These are phyloP conservation scores for Exophiala sp. DNA, from an alignment of 2,329 filamentous ascomycete species.

Conservation along the genomic window DNA sequence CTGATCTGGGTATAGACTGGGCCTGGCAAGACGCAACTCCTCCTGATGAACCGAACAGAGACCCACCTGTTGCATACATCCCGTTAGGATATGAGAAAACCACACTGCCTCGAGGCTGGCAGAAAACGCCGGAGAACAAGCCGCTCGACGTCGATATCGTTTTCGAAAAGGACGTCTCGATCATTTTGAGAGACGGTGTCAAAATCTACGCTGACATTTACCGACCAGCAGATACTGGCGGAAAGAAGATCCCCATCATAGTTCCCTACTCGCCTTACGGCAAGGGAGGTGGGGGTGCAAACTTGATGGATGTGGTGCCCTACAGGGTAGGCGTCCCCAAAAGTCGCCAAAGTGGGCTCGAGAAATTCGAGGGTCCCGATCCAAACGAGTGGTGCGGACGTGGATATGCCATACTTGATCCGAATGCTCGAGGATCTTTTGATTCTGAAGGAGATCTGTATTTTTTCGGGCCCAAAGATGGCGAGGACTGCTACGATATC, in stretches of 20 bases:
- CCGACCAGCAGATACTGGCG: neutral
- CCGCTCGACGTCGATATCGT: conserved; percentile 6
- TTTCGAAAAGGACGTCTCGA: conserved; percentile 26
- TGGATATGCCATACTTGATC: conserved; percentile 33
- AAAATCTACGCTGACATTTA: conserved; percentile 12
- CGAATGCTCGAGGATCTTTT: conserved; percentile 31
- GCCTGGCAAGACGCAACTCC: conserved; percentile 12
- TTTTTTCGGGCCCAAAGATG: conserved; percentile 43
- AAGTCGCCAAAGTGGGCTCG: conserved; percentile 23
- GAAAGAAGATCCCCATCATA: conserved; percentile 52
- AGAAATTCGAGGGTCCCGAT: conserved; percentile 31
- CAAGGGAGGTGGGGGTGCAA: conserved; percentile 52
- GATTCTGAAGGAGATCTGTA: conserved; percentile 33
- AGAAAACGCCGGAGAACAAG: conserved; percentile 10
- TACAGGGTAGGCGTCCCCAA: conserved; percentile 31
- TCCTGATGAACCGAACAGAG: conserved; percentile 5
- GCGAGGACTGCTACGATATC: conserved; percentile 43
- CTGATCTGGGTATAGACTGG: conserved; percentile 1
- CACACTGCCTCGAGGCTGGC: conserved; percentile 13
- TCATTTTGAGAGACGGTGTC: conserved; percentile 29
- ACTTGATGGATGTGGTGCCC: conserved; percentile 27
- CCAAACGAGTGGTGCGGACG: conserved; percentile 32
- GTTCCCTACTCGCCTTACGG: conserved; percentile 71
- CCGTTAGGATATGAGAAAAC: conserved; percentile 17
- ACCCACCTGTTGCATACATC: conserved; percentile 3